A percentile compares a stretch with the other conserved stretches of the same genome.
Conservation (phyloP, 495 filamentous ascomycete species). For the Penicillium canariense region DNA sequence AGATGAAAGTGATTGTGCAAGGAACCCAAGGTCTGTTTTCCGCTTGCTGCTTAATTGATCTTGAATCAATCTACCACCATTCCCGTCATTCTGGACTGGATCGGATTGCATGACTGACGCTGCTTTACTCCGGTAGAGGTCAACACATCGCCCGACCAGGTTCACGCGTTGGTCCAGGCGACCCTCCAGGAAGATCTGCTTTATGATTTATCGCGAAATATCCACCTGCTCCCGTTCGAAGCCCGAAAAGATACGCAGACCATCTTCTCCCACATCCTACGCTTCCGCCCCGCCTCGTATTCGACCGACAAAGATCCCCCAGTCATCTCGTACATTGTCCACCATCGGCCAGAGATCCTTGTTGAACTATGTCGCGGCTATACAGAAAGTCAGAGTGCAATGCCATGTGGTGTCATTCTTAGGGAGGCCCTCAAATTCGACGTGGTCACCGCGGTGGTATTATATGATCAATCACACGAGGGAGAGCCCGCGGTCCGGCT, state of each 20-base stretch:
- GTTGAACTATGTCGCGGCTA: slow-evolving; percentile 88
- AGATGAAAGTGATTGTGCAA: slow-evolving; percentile 82
- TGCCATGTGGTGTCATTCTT: slow-evolving; percentile 86
- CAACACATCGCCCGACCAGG: slow-evolving; percentile 81
- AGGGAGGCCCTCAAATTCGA: slow-evolving; percentile 92
- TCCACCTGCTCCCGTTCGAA: slow-evolving; percentile 89
- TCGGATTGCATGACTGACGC: slow-evolving; percentile 12
- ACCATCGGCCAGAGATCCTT: slow-evolving; percentile 80
- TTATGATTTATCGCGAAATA: slow-evolving; percentile 71
- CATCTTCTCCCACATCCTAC: slow-evolving; percentile 84
- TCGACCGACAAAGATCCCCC: slow-evolving; percentile 61
- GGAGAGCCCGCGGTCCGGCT: slow-evolving; percentile 54
- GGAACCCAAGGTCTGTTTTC: slow-evolving; percentile 67
- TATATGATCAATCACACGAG: slow-evolving; percentile 81
- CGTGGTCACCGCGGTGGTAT: slow-evolving; percentile 78
- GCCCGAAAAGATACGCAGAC: slow-evolving; percentile 85
- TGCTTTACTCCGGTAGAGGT: slow-evolving; percentile 53
- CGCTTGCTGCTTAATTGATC: neutral
- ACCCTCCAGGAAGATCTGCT: slow-evolving; percentile 88
- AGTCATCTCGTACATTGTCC: slow-evolving; percentile 81
- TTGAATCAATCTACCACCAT: neutral
- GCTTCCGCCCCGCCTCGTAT: slow-evolving; percentile 63
- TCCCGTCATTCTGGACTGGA: neutral
- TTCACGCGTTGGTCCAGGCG: slow-evolving; percentile 72
- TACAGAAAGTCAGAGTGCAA: slow-evolving; percentile 83